Conservation (phyloP, 306 rosid species). For the Lotus japonicus region DNA sequence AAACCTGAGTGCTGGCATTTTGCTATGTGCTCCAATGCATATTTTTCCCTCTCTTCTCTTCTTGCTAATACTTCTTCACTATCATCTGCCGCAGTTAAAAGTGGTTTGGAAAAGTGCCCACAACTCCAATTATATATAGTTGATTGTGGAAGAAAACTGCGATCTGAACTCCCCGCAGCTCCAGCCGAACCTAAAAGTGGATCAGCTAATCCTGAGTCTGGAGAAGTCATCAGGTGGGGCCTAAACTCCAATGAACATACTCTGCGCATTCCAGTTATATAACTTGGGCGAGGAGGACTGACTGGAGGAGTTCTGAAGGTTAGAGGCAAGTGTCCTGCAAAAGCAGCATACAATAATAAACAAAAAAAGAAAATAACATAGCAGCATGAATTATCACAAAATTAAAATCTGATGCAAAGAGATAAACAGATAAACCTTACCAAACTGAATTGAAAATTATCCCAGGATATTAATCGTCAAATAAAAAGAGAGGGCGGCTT, state of each 20-base stretch:
- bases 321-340: slow-evolving; percentile 77
- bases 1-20: slow-evolving; percentile 91
- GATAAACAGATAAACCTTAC: slow-evolving; percentile 8
- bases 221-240: slow-evolving; percentile 76
- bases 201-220: slow-evolving; percentile 91
- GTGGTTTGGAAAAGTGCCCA: slow-evolving; percentile 93
- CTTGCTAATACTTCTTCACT: slow-evolving; percentile 57
- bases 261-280: slow-evolving; percentile 85
- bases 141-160: slow-evolving; percentile 87
- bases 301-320: slow-evolving; percentile 98
- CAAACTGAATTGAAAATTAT: not conserved
- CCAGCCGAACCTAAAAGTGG: slow-evolving; percentile 80
- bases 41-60: slow-evolving; percentile 91
- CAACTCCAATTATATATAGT: slow-evolving; percentile 94
- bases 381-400: not conserved
- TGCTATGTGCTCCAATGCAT: slow-evolving; percentile 80
- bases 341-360: slow-evolving; percentile 12
- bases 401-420: not conserved
- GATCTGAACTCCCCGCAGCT: slow-evolving; percentile 59
- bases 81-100: slow-evolving; percentile 65
- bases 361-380: not conserved
- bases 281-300: slow-evolving; percentile 90
- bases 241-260: slow-evolving; percentile 90
- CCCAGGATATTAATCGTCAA: not conserved
- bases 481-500: slow-evolving; percentile 5